Base-by-base conservation (phyloP, 768 basidiomycete species). In the Termitomyces sp. region DNA sequence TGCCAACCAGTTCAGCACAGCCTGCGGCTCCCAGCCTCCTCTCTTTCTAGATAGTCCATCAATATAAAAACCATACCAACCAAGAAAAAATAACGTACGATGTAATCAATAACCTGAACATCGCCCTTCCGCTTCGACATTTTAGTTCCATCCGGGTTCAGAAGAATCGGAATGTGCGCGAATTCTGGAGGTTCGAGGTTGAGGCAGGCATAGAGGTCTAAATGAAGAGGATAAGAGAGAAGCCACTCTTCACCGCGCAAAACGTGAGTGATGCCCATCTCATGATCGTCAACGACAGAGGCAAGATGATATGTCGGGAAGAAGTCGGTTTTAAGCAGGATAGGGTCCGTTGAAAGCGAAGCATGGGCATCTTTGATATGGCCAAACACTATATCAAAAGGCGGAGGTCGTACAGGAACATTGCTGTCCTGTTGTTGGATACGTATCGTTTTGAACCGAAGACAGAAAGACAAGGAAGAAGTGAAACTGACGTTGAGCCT, bases 211-310 rank as follows among this genome's bases (percentile, higher is more conserved):
- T 98, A 98, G 23, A 98, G 74, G 60, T 93, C 89, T 5, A 96
- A 79, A 68, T 99, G 97, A 19, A 97, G 79, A 0, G 94, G 91
- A 19, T 95, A 80, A 1, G 95, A 98, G 2, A 93, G 86, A 11
- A 98, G 77, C 97, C 97, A 99, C 81, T 98, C 97, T 90, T 98
- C 95, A 50, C 97, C 97, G 28, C 97, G 84, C 1, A 98, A 72
- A 5, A 98, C 95, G 71, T 98, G 97, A 0, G 94, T 92, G 23
- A 99, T 92, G 0, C 86, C 87, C 97, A 99, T 99, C 63, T 87
- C 84, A 63, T 94, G 85, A 71, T 99, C 97, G 62, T 99, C 97
- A 0, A 96, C 92, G 0, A 98, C 92, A 21, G 87, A 94, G 0
- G 97, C 96, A 5, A 99, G 80, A 61, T 98, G 97, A 67, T 99